Base-by-base conservation (phyloP, 1,284 basidiomycete genomes). In the Pseudozyma pruni region DNA sequence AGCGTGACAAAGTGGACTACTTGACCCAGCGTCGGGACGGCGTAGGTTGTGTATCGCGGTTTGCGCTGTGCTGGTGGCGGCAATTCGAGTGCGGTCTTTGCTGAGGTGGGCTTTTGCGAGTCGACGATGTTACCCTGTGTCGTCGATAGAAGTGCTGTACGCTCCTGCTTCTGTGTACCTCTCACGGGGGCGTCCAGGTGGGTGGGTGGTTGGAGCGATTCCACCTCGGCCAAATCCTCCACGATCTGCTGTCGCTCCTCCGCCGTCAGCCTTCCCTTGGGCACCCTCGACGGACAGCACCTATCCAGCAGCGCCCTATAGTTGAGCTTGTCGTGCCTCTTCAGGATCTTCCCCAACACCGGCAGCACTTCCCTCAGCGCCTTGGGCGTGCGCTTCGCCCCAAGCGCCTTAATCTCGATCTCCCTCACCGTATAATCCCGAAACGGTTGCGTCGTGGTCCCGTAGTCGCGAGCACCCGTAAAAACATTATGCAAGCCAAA, bases 31-130 rank as follows among this genome's bases (percentile, higher is more conserved):
- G 88, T 83, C 44, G 84, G 85, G 69, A 90, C 92, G 0, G 87
- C 85, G 76, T 91, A 93, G 66, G 93, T 90, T 0, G 87, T 86
- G 75, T 93, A 93, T 9, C 87, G 87, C 11, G 92, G 92, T 79
- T 92, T 93, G 55, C 56, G 62, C 9, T 47, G 39, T 3, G 52
- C 37, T 7, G 52, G 51, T 8, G 51, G 33, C 0, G 41, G 25
- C 8, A 60, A 23, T 32, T 60, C 54, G 20, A 59, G 32, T 9
- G 19, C 32, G n/a, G 23, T 25, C 25, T 52, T 52, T 8, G 35
- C 29, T 4, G 38, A 29, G 8, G 3, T 25, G 5, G 8, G 27
- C 27, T n/a, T 35, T 20, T 42, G 48, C 29, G 44, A 43, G 14
- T 27, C 16, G 16, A 31, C 34, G 41, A 54, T 23, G 7, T 43